A percentile compares a stretch with the other conserved stretches of the same genome.
These are phyloP conservation scores for Aphanomyces stellatus DNA, from an alignment of 352 stramenopile genomes.

Conservation along the genomic window DNA sequence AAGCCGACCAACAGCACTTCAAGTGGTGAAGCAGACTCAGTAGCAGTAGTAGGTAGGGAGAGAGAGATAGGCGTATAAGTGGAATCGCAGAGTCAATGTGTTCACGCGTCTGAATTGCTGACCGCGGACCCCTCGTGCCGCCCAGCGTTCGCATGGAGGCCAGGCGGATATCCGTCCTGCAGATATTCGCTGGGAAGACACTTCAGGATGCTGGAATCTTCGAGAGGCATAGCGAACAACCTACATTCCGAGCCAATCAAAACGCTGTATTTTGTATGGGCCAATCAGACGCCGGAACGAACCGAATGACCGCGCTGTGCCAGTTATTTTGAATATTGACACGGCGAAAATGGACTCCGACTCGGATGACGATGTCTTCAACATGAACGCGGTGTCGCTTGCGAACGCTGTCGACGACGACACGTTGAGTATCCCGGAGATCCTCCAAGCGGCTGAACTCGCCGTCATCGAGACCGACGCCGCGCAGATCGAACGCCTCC, in stretches of 20 bases:
- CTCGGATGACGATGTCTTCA: constrained; percentile 8
- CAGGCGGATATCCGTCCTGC: too few species aligned
- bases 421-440: constrained; percentile 17
- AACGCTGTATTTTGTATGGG: too few species aligned
- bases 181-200: too few species aligned
- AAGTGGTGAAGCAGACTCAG: too few species aligned
- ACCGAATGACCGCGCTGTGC: too few species aligned
- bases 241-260: background rate
- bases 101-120: too few species aligned
- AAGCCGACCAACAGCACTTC: constrained; percentile 79
- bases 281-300: constrained; percentile 7
- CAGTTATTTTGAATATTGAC: constrained; percentile 9
- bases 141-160: too few species aligned
- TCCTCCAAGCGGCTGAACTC: constrained; percentile 38
- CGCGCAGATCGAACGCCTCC: constrained; percentile 23
- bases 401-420: constrained; percentile 4
- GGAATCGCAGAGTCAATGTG: background rate
- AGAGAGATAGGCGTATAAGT: background rate
- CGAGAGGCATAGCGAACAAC: too few species aligned
- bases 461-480: constrained; percentile 48
- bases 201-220: too few species aligned
- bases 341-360: constrained; percentile 7
- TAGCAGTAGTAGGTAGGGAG: background rate
- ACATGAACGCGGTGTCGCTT: constrained; percentile 1
- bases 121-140: too few species aligned